These are phyloP conservation scores for Diplotaxis tenuifolia DNA, from an alignment of 345 rosid species.

Conservation along the genomic window DNA sequence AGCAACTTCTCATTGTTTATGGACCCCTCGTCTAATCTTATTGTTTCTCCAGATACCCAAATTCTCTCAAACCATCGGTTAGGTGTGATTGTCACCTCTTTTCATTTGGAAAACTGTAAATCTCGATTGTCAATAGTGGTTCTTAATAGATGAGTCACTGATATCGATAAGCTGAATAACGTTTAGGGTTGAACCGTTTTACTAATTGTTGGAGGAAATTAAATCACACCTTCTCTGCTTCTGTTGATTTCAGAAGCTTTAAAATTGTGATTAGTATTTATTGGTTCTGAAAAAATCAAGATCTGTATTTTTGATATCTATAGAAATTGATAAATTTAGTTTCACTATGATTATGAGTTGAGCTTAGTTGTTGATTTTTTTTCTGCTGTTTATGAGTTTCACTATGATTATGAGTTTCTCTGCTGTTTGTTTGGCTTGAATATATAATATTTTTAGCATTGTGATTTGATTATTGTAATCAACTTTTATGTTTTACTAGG, in stretches of 20 bases:
- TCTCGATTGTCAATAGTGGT: background rate
- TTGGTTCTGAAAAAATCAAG: background rate
- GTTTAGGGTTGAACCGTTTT: slow-evolving; percentile 11
- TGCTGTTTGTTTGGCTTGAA: background rate
- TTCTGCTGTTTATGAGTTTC: too few relatives aligned
- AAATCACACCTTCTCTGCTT: background rate
- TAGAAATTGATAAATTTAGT: background rate
- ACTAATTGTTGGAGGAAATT: background rate
- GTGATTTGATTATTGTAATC: background rate
- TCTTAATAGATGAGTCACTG: background rate
- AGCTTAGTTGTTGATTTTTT: background rate
- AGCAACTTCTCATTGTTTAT: too few relatives aligned
- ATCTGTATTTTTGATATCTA: background rate
- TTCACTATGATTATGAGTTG: background rate
- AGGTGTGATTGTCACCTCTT: background rate
- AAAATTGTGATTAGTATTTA: background rate
- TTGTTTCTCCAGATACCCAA: background rate
- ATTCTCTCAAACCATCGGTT: background rate
- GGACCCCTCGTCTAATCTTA: background rate
- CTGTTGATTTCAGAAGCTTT: background rate
- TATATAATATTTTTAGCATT: background rate
- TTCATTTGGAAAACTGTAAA: too few relatives aligned
- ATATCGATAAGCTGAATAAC: background rate
- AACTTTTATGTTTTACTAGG: slow-evolving; percentile 36
- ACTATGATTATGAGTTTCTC: background rate